Base-by-base conservation (phyloP, 495 filamentous ascomycete species). In the Aspergillus steynii region DNA sequence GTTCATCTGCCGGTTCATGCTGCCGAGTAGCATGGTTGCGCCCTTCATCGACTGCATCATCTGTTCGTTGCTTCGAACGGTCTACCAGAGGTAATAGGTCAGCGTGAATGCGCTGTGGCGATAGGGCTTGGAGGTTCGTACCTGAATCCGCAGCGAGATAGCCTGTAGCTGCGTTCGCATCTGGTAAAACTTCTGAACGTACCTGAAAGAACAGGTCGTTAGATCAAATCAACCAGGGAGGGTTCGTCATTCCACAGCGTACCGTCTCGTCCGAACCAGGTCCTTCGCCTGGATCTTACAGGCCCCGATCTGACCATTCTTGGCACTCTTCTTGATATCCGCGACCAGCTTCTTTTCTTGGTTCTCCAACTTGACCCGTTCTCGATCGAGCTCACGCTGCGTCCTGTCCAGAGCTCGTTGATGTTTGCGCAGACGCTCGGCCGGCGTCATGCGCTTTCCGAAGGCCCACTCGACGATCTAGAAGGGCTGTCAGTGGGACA, bases 11-110 rank as follows among this genome's bases (percentile, higher is more conserved):
- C 89, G 83, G 74, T 99, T 99, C 96, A 99, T 99, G 73, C 88
- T 93, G 10, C 93, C 92, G 14, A 99, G 82, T 2, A 97, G 85
- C 69, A 88, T 85, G 0, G 96, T 98, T 4, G 95, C 96, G 54
- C 96, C 95, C 71, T 97, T 98, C 95, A 98, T 99, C 5, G 92
- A 93, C 72, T 96, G 91, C 93, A 97, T 96, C 95, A 99, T 99
- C 76, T 97, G 93, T 72, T 99, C 95, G 76, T 99, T 98, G 67
- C 92, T 96, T 52, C 96, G 87, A 45, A 97, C 93, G 37, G 95
- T 98, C 88, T 96, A 37, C 32, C 48, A 55, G 58, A 62, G 28
- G 55, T 46, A 7, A 6, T 29, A 32, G 8, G 55, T 58, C 26
- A 58, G 55, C 26, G 1, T 7, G 53, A 8, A 64, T 9, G 52